Evolutionary conservation across 495 filamentous ascomycete species (phyloP), one percentile per base, ranked within the genome.

Genomic region (Hypoxylon fuscum): DNA sequence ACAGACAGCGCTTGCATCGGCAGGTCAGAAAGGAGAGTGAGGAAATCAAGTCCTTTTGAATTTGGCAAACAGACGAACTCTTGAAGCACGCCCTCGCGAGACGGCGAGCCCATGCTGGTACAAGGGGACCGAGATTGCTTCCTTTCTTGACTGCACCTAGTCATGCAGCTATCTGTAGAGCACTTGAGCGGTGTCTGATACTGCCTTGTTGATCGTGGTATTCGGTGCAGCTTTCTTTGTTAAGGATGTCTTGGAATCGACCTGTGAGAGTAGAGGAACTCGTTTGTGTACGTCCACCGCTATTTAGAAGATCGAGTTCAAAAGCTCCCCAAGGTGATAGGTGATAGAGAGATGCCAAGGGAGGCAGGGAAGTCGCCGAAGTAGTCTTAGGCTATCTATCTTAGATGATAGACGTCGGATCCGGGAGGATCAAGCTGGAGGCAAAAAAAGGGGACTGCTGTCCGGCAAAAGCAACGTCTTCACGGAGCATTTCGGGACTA

Each of bases 201-300:
- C 62, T 53, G 65, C 65, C 59, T 69, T 71, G 65, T 71, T 65
- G 71, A 62, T 68, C 63, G 56, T 68, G 60, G 64, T 74, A 76
- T 77, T 78, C 73, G 76, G 70, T 64, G 74, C 66, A 69, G 62
- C 60, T 40, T 74, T 68, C 78, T 78, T 79, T 81, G 77, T 79
- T 68, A 51, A 62, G 47, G 64, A 37, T 69, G 59, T 65, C 72
- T 74, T 68, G 75, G 72, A 81, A 72, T 79, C 76, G 77, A 73
- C 70, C 68, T 72, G 69, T 73, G 71, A 69, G 59, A 68, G 71
- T 29, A 71, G 72, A 72, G 60, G 50, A 62, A 63, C 43, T 41
- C 69, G 75, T 79, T 81, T 79, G 75, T 72, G 64, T 44, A 48
- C 45, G 64, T 46, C 77, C 76, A 80, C 77, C 77, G 77, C 77